Evolutionary conservation across 495 filamentous ascomycete genomes (phyloP), one percentile per base, ranked within the genome.

Genomic region (Aspergillus conjunctus): DNA sequence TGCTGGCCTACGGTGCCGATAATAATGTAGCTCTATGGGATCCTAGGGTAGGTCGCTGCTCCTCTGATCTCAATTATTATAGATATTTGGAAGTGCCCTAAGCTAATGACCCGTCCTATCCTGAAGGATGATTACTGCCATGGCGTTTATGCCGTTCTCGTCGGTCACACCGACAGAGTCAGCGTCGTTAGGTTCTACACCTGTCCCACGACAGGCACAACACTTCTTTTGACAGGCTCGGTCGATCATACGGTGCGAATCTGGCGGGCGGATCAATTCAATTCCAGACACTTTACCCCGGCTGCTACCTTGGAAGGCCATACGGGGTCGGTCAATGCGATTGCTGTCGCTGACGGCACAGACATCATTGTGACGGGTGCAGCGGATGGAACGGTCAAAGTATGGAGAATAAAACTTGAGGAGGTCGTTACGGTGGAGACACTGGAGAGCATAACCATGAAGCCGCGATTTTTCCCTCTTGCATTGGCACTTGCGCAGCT

Each of bases 1-100:
- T 93, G 55, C 81, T 98, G 39, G 95, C 93, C 46, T 98, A 90
- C 75, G 94, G 94, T 39, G 89, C 92, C 30, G 91, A 92, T 75
- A 85, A 85, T 59, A 94, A 93, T 76, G 80, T 97, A 59, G 94
- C 92, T 32, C 68, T 97, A 53, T 98, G 94, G 94, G 79, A 88
- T 66, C 91, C 94, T 49, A 69, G 83, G 70, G 92, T 96, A 86
- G 63, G 87, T 72, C 17, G n/a, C 54, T 17, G 55, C 30, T 52
- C 34, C 53, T 15, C 0, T 32, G 12, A 12, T 8, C 10, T 21
- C 12, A 30, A 33, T 50, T 17, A 53, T 10, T 54, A 41, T 56
- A 64, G 30, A 62, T 17, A 14, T 48, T 46, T 12, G 14, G 21
- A 9, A 54, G 4, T 39, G 20, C 31, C 30, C 49, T 43, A 32